Base-by-base conservation (phyloP, 441 rosid genomes). In the Monsonia emarginata region DNA sequence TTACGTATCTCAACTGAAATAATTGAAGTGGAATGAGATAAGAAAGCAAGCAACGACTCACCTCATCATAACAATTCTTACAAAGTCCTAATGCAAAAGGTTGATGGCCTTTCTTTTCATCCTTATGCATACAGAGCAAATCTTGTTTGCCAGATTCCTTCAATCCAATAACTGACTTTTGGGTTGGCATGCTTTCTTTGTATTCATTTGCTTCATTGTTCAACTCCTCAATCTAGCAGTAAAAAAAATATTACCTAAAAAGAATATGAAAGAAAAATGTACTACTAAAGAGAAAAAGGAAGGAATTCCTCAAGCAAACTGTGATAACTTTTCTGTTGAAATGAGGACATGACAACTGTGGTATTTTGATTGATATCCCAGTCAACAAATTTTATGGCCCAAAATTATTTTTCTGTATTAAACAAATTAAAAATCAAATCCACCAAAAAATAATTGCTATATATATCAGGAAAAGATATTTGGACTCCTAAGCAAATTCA, bases 11-110 rank as follows among this genome's bases (percentile, higher is more conserved):
- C 25, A 56, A 25, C 18, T 56, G 25, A 3, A 56, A 56, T 56
- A 16, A 25, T 32, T 25, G 13, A 13, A 4, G 32, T 26, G 61
- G 32, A 56, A 56, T 14, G 61, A 26, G 22, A 52, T 52, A 54
- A 10, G 25, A 69, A 69, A 28, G 50, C 50, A 69, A 52, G 11
- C 40, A 31, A 67, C 44, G 52, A 68, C 87, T 60, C 75, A 87
- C 98, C 63, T 80, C 82, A 4, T 69, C 76, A 74, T 84, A 86
- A 81, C 97, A 94, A 61, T 68, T 74, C 59, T 77, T 68, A 74
- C 97, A 90, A 40, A 94, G 87, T 74, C 97, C 91, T 73, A 78
- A 85, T n/a, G 84, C 83, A 79, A 72, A 71, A 57, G 81, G 80
- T 24, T 14, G 32, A 0, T 27, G 61, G 61, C 31, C 31, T 65